Evolutionary conservation across 176 grass and related monocot species (phyloP).

Genomic region (Hyparrhenia diplandra): DNA sequence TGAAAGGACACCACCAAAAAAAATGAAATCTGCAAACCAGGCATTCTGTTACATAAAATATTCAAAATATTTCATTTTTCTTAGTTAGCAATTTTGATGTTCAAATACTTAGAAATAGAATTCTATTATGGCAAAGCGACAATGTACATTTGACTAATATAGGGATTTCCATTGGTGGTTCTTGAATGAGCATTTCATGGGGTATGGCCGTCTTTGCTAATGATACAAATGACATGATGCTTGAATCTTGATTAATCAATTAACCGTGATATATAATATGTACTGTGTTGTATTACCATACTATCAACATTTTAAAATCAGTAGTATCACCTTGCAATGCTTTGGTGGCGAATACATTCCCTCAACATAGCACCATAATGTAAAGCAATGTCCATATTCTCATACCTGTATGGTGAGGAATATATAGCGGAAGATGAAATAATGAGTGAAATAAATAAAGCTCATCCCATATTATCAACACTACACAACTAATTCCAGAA

Average conservation of each 20-base stretch:
- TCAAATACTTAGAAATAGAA: not conserved
- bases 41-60: not conserved
- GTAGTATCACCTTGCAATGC: constrained; percentile 73
- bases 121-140: not conserved
- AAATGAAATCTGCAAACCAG: not conserved
- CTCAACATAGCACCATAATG: constrained; percentile 97
- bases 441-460: constrained; percentile 15
- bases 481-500: not conserved
- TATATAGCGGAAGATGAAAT: not conserved
- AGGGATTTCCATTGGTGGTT: not conserved
- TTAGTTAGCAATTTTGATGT: not conserved
- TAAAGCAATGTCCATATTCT: constrained; percentile 94
- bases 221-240: not conserved
- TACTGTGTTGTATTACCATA: not conserved
- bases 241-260: not conserved
- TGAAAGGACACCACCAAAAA: not conserved
- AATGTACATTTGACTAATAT: not conserved
- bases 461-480: constrained; percentile 4
- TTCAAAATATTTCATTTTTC: not conserved
- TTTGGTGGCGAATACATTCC: constrained; percentile 99
- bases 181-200: not conserved
- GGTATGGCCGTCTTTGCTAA: not conserved
- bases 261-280: not conserved
- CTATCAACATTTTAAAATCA: constrained; percentile 8
- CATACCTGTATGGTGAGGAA: constrained; percentile 57